Conservation (phyloP, 2,329 filamentous ascomycete genomes). For the Lecanicillium sp. region DNA sequence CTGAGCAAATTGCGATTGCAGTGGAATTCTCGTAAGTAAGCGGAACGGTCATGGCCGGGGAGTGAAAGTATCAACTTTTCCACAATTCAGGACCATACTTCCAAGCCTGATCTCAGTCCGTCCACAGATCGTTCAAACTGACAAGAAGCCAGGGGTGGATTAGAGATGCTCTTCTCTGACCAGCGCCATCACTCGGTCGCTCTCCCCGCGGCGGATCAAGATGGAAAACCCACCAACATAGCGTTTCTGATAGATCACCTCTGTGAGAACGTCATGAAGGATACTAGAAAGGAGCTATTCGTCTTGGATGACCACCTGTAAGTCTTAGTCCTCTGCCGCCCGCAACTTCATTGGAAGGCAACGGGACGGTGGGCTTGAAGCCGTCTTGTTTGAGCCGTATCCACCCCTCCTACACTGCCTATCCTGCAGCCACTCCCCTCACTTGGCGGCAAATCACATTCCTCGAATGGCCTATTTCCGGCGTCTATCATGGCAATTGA, state of each 20-base stretch:
- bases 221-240: conserved; percentile 57
- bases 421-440: too few relatives aligned
- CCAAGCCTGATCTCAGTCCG: too few relatives aligned
- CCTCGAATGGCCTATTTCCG: too few relatives aligned
- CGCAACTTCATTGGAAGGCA: too few relatives aligned
- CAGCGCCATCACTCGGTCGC: conserved; percentile 63
- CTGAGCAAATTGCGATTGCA: conserved; percentile 43
- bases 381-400: too few relatives aligned
- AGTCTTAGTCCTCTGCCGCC: conserved; percentile 27
- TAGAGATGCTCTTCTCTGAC: conserved; percentile 90
- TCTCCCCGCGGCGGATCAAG: conserved; percentile 54
- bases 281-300: conserved; percentile 79
- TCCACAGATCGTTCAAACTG: neutral
- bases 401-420: too few relatives aligned
- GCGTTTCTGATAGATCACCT: conserved; percentile 71
- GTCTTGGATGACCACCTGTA: conserved; percentile 83
- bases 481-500: too few relatives aligned
- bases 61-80: too few relatives aligned
- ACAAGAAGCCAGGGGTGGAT: conserved; percentile 58
- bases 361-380: too few relatives aligned
- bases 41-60: too few relatives aligned
- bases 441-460: too few relatives aligned
- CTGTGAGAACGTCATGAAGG: conserved; percentile 75
- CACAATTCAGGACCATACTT: too few relatives aligned
- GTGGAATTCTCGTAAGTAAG: conserved; percentile 61